These are phyloP conservation scores for Sequoia sempervirens DNA, from an alignment of 75 land plant species.

Conservation along the genomic window DNA sequence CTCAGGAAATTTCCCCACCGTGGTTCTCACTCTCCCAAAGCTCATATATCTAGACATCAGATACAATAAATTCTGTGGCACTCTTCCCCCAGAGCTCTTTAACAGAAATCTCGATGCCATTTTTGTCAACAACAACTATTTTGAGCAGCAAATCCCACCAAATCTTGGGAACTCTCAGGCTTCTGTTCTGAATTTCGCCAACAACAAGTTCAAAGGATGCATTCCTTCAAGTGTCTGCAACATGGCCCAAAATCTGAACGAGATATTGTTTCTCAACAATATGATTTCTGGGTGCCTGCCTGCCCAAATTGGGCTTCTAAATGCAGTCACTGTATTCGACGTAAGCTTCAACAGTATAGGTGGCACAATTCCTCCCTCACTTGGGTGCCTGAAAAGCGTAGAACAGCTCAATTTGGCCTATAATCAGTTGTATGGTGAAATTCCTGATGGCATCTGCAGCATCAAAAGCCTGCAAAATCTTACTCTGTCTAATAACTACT, in stretches of 20 bases:
- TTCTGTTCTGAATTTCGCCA: slow-evolving; percentile 80
- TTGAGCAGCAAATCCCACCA: slow-evolving; percentile 58
- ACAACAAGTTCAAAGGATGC: slow-evolving; percentile 58
- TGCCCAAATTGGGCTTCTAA: slow-evolving; percentile 40
- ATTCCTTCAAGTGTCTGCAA: slow-evolving; percentile 59
- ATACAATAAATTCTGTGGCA: slow-evolving; percentile 66
- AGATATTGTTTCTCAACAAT: slow-evolving; percentile 76
- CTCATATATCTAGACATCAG: slow-evolving; percentile 74
- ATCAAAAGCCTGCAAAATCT: slow-evolving; percentile 52
- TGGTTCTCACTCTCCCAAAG: slow-evolving; percentile 46
- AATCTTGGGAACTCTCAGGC: slow-evolving; percentile 61
- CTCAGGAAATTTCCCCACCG: slow-evolving; percentile 67
- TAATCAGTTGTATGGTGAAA: slow-evolving; percentile 60
- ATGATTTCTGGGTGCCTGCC: slow-evolving; percentile 73
- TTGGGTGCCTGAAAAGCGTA: slow-evolving; percentile 47
- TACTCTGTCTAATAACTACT: slow-evolving; percentile 68
- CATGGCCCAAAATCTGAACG: slow-evolving; percentile 43
- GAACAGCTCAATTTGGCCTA: slow-evolving; percentile 59
- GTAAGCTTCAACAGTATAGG: slow-evolving; percentile 62
- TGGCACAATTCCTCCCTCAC: slow-evolving; percentile 58
- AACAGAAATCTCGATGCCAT: slow-evolving; percentile 69
- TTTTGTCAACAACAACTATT: slow-evolving; percentile 77
- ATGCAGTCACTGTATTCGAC: slow-evolving; percentile 55
- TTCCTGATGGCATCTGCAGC: slow-evolving; percentile 61
- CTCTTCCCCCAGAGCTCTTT: slow-evolving; percentile 62